phyloP scores from a whole-genome alignment of 768 basidiomycete genomes.

The Tylopilus felleus region DNA sequence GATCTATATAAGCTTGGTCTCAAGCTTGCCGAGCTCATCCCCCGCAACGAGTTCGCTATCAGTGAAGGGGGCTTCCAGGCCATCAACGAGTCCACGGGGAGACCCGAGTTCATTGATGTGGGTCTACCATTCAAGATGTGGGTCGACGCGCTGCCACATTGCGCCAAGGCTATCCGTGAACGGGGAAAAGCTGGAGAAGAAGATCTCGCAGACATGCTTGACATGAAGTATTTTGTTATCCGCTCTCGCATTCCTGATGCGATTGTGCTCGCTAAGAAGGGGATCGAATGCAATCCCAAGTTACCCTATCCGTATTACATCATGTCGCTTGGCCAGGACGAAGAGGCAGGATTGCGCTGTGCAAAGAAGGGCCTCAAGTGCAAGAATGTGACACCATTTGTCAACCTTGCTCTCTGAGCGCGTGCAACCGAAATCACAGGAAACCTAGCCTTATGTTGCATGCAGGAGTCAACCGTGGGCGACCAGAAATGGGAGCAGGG shows the following conservation, averaged over 20 bases:
- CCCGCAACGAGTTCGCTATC: conserved; percentile 57
- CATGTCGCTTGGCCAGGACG: conserved; percentile 47
- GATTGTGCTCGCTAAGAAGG: conserved; percentile 40
- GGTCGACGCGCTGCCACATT: conserved; percentile 54
- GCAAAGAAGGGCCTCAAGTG: conserved; percentile 66
- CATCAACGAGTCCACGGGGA: conserved; percentile 42
- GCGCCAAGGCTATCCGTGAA: conserved; percentile 50
- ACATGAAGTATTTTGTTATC: conserved; percentile 56
- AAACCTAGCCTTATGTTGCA: conserved; percentile 45
- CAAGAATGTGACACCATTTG: conserved; percentile 50
- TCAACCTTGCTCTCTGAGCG: conserved; percentile 55
- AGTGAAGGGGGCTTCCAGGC: conserved; percentile 49
- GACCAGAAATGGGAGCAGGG: conserved; percentile 54
- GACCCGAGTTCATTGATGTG: conserved; percentile 36
- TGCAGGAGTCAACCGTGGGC: conserved; percentile 39
- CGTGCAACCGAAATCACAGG: conserved; percentile 59
- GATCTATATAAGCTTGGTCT: conserved; percentile 52
- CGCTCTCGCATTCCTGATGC: conserved; percentile 46
- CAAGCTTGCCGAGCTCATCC: conserved; percentile 46
- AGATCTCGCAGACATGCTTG: conserved; percentile 58
- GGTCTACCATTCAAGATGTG: conserved; percentile 59
- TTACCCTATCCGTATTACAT: conserved; percentile 61
- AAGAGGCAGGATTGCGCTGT: conserved; percentile 47
- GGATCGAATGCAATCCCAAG: conserved; percentile 50
- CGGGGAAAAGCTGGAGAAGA: conserved; percentile 38